A percentile compares a stretch with the other conserved stretches of the same genome.
Conservation (phyloP, 768 basidiomycete genomes). For the Amyloporia xantha region DNA sequence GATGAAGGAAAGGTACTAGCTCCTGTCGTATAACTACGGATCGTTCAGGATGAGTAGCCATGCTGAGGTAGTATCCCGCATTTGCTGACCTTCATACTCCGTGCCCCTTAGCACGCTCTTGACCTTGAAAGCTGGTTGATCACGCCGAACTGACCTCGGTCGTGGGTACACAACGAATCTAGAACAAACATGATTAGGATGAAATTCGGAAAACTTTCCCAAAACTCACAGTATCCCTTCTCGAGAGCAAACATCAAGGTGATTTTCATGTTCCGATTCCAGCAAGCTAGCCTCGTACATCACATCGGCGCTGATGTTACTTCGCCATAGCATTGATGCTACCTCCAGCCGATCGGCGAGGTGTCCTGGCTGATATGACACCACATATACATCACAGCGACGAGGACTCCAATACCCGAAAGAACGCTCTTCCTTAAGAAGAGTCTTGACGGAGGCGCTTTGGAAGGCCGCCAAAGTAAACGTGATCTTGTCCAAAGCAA, state of each 20-base stretch:
- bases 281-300: slow-evolving; percentile 77
- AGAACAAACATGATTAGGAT: not conserved
- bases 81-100: slow-evolving; percentile 58
- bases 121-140: slow-evolving; percentile 69
- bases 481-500: slow-evolving; percentile 74
- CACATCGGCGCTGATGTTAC: slow-evolving; percentile 79
- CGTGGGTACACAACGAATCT: slow-evolving; percentile 49
- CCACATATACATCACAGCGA: slow-evolving; percentile 80
- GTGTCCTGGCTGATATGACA: slow-evolving; percentile 70
- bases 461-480: slow-evolving; percentile 64
- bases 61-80: slow-evolving; percentile 3
- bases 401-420: slow-evolving; percentile 90
- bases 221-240: slow-evolving; percentile 73
- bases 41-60: slow-evolving; percentile 2
- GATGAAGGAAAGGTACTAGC: slow-evolving; percentile 67
- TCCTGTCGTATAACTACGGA: slow-evolving; percentile 52
- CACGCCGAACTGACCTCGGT: slow-evolving; percentile 49
- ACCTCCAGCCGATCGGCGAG: slow-evolving; percentile 75
- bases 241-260: slow-evolving; percentile 61
- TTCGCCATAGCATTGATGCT: slow-evolving; percentile 69
- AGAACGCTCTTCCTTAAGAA: slow-evolving; percentile 73
- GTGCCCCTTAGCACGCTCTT: slow-evolving; percentile 77
- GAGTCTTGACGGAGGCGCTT: slow-evolving; percentile 52
- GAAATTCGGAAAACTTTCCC: no score
- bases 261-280: slow-evolving; percentile 56